Evolutionary conservation across 176 grass and related monocot species (phyloP), one percentile per base, ranked within the genome.

Genomic region (Carex scoparia): DNA sequence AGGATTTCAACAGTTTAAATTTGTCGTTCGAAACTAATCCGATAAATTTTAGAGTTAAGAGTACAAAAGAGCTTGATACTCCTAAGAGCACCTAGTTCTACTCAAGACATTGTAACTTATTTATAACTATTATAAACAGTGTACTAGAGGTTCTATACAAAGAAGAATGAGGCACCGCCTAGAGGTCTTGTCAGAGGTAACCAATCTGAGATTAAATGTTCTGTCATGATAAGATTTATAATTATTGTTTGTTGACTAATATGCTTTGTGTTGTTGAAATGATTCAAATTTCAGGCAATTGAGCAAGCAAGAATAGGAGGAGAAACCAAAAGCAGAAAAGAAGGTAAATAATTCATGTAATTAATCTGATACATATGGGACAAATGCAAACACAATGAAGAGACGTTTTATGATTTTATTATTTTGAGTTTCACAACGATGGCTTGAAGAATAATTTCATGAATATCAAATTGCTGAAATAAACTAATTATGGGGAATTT

Each of bases 111-210:
- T 46, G 38, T 72, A 78, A 44, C 57, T 81, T 76, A 85, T 76
- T 31, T 68, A 79, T 68, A 55, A 44, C 8, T 66, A 1, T 62
- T 33, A 9, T 30, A 56, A 53, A 75, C 89, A 95, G 95, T 92
- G 91, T 85, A 98, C 91, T 27, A 87, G 84, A 77, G 80, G 88
- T 4, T 90, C 90, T 86, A 92, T 98, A 18, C 95, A 98, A 77
- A 87, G 91, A 85, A 93, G 84, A 78, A 90, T 94, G 89, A 89
- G 92, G 27, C 81, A 87, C 76, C 93, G 88, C 18, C 38, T 89
- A 68, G 88, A 94, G 55, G 76, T 56, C 60, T 88, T 94, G 77
- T 79, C 88, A 1, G 91, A 95, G 89, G 94, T 97, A 79, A 1
- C 40, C 31, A 40, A 11, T 38, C 84, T 46, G 14, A 46, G 31